Conservation (phyloP, 768 basidiomycete species). For the Trametes maxima region DNA sequence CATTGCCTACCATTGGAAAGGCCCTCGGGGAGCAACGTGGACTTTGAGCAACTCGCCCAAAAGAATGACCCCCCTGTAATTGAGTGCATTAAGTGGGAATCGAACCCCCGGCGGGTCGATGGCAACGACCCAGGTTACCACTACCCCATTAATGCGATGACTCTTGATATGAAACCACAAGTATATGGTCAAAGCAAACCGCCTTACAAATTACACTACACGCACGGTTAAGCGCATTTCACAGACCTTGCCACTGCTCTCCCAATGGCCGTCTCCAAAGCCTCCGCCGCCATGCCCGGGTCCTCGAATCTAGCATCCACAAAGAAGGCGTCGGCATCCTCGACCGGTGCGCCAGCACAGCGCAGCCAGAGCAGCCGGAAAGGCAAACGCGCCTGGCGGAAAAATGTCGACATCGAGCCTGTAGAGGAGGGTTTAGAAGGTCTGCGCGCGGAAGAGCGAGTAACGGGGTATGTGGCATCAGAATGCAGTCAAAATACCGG, state of each 20-base stretch:
- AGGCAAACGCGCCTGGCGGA: slow-evolving; percentile 93
- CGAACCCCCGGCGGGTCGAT: slow-evolving; percentile 86
- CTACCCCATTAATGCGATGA: slow-evolving; percentile 42
- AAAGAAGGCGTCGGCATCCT: slow-evolving; percentile 18
- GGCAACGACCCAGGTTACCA: slow-evolving; percentile 41
- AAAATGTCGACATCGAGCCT: slow-evolving; percentile 84
- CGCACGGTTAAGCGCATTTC: background rate
- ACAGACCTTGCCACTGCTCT: background rate
- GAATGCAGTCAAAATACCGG: background rate
- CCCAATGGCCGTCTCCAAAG: slow-evolving; percentile 6
- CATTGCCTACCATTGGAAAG: no score
- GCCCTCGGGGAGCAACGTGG: no score
- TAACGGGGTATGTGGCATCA: slow-evolving; percentile 63
- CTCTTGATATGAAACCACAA: background rate
- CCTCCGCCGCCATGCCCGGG: background rate
- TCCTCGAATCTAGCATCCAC: background rate
- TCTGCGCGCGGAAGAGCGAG: slow-evolving; percentile 78
- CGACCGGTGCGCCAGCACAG: slow-evolving; percentile 59
- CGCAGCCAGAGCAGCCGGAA: slow-evolving; percentile 76
- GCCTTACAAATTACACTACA: no score
- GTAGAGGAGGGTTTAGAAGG: slow-evolving; percentile 78
- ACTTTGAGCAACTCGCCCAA: background rate
- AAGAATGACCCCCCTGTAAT: background rate
- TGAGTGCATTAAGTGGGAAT: slow-evolving; percentile 79
- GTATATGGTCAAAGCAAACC: no score